A percentile compares a stretch with the other conserved stretches of the same genome.
phyloP scores from a whole-genome alignment of 176 grass and related monocot species.

The Juncus effusus region DNA sequence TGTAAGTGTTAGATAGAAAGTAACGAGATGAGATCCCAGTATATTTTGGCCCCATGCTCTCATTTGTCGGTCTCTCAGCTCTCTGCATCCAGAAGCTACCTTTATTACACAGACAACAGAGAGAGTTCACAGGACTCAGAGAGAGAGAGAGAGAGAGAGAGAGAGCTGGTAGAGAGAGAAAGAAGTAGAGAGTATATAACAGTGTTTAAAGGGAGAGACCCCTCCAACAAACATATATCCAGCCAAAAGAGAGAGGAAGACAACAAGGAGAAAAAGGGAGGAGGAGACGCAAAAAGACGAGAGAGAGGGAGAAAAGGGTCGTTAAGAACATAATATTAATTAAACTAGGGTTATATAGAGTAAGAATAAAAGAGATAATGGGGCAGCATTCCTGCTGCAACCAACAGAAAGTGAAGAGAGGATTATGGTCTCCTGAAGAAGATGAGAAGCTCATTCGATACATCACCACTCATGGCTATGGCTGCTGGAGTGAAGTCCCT shows the following conservation, averaged over 20 bases:
- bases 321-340: no score
- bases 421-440: slow-evolving; percentile 96
- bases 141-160: slow-evolving; percentile 1
- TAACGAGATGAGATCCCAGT: slow-evolving; percentile 28
- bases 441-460: slow-evolving; percentile 98
- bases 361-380: slow-evolving; percentile 36
- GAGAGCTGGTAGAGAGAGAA: neutral
- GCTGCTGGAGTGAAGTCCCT: slow-evolving; percentile 97
- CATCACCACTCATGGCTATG: slow-evolving; percentile 95
- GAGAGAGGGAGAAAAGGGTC: neutral
- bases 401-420: slow-evolving; percentile 99
- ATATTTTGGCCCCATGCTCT: slow-evolving; percentile 35
- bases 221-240: slow-evolving; percentile 17
- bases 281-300: slow-evolving; percentile 10
- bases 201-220: slow-evolving; percentile 23
- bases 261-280: slow-evolving; percentile 22
- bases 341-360: slow-evolving; percentile 2
- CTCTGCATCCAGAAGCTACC: neutral
- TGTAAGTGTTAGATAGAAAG: slow-evolving; percentile 85
- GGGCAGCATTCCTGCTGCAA: slow-evolving; percentile 99
- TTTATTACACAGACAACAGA: neutral
- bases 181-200: slow-evolving; percentile 3
- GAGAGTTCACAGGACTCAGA: neutral
- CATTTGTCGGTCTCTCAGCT: slow-evolving; percentile 22
- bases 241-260: slow-evolving; percentile 38